Base-by-base conservation (phyloP, 1,139 yeast genomes). In the Citeromyces siamensis region DNA sequence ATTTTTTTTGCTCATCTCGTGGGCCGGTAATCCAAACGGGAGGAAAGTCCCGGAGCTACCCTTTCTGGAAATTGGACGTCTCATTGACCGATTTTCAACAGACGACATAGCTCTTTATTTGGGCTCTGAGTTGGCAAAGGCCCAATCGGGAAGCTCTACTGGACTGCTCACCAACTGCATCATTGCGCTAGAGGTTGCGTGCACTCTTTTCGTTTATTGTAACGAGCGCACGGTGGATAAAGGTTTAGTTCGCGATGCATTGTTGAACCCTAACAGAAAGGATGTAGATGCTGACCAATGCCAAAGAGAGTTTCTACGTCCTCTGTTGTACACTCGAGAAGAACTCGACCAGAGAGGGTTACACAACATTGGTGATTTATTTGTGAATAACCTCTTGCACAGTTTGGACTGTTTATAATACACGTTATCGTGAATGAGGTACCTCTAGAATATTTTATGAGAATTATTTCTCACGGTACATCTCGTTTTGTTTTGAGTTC, bases 81-180 rank as follows among this genome's bases (percentile, higher is more conserved):
- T 26, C 4, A 26, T 26, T 14, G 31, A 26, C 6, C 12, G 8
- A n/a, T 17, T 26, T 6, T 14, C 17, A 13, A 12, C 16, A 6
- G 31, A 26, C 17, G 16, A 6, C 31, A 7, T 26, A 10, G 16
- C 31, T 4, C 31, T 26, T 12, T 9, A 26, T 26, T 26, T 26
- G 6, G 31, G 17, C 17, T 26, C 31, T 3, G 17, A 26, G 31
- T n/a, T 26, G 31, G 31, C 12, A 8, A 14, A 26, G 17, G 31
- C 31, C 5, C 31, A 26, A n/a, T 13, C 6, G 4, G 31, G 31
- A 3, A 26, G 31, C 31, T 26, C 31, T 12, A 26, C 31, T 6
- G 31, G 31, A 12, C 12, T 6, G 31, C 31, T 26, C 31, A 26
- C 31, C 17, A 26, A 26, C 31, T 26, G 31, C 31, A 26, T 26